phyloP scores from a whole-genome alignment of 116 monocot species.

The Cymodocea nodosa region DNA sequence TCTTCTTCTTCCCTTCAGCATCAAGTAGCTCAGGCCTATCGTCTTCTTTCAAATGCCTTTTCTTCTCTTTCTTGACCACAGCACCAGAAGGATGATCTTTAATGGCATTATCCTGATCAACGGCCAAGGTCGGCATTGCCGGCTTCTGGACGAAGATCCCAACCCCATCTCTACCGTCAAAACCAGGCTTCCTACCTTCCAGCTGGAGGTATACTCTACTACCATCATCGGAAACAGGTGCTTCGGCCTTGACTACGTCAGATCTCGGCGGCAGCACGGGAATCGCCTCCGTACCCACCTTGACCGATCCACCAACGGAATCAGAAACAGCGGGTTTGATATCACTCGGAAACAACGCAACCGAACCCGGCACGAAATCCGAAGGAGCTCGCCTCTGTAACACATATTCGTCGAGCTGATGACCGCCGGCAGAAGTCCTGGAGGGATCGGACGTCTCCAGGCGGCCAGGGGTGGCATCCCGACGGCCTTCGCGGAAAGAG shows the following conservation, averaged over 20 bases:
- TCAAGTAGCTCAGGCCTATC: background rate
- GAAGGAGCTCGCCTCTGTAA: slow-evolving; percentile 29
- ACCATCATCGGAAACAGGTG: background rate
- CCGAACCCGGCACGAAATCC: background rate
- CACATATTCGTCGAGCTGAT: slow-evolving; percentile 7
- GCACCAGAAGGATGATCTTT: background rate
- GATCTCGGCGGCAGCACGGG: background rate
- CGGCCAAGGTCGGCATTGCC: background rate
- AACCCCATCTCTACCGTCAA: background rate
- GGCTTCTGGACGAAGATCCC: background rate
- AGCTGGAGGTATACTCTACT: no score
- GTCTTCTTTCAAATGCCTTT: slow-evolving; percentile 5
- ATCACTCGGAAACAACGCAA: background rate
- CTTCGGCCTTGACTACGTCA: background rate
- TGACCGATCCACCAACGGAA: no score
- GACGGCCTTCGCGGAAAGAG: no score
- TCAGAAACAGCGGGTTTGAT: no score
- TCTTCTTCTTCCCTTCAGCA: slow-evolving; percentile 22
- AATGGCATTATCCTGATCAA: background rate
- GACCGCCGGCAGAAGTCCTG: background rate
- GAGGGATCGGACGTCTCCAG: no score
- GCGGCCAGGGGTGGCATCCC: background rate
- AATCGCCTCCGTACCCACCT: background rate
- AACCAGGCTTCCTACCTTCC: background rate
- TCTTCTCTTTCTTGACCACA: slow-evolving; percentile 11